phyloP scores from a whole-genome alignment of 306 rosid genomes.

The Sphenostylis stenocarpa region DNA sequence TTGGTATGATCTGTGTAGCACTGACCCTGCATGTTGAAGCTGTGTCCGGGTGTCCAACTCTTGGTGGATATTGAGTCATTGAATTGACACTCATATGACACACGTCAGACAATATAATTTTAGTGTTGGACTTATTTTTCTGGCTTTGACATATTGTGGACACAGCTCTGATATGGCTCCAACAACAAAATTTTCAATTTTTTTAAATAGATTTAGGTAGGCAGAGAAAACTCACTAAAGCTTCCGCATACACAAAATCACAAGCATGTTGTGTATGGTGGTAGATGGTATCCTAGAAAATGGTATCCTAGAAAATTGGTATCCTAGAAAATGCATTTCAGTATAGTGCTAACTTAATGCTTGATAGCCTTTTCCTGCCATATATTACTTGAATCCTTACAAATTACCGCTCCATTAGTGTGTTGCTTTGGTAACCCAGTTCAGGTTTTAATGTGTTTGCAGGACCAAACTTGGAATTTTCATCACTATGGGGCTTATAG shows the following conservation, averaged over 20 bases:
- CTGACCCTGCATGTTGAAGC: not conserved
- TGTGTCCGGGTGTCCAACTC: not conserved
- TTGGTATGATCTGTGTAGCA: not conserved
- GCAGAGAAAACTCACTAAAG: not conserved
- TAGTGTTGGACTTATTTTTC: not conserved
- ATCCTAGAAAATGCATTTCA: not conserved
- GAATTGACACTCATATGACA: not conserved
- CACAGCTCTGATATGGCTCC: not conserved
- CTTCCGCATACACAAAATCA: not conserved
- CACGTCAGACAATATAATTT: not conserved
- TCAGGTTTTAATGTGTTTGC: slow-evolving; percentile 42
- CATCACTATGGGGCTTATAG: slow-evolving; percentile 60
- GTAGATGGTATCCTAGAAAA: not conserved
- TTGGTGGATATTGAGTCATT: not conserved
- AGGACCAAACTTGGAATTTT: slow-evolving; percentile 69
- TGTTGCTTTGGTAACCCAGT: slow-evolving; percentile 33
- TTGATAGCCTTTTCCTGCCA: slow-evolving; percentile 21
- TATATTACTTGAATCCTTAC: slow-evolving; percentile 16
- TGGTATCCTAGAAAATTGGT: not conserved
- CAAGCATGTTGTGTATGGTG: not conserved
- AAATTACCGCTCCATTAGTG: slow-evolving; percentile 1
- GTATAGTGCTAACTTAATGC: not conserved
- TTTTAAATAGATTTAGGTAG: not conserved
- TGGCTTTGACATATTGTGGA: not conserved
- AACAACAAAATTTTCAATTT: not conserved